Evolutionary conservation across 371 early-diverging fungal genomes (phyloP), one percentile per base, ranked within the genome.

Genomic region (Paramicrosporidium saccamoebae): DNA sequence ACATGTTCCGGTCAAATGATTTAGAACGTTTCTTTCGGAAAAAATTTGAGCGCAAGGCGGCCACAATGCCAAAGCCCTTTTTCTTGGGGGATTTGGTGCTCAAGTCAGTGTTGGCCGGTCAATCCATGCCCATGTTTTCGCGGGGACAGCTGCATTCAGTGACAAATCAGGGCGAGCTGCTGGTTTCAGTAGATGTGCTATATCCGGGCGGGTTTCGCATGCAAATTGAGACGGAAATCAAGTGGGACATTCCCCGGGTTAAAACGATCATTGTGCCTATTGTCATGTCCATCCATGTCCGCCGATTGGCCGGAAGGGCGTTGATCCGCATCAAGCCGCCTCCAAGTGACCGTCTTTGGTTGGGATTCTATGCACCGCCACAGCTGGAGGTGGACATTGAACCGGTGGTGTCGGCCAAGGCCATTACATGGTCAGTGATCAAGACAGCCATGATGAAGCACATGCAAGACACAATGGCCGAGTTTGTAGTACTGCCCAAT

Each of bases 281-380:
- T 5, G 64, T 72, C 2, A 50, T 84, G 14, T 58, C 65, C 0
- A 59, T 77, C 19, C 51, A 55, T 17, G 8, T 50, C 62, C 20
- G 59, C 51, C 28, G 41, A 42, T n/a, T 74, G 20, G 32, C 55
- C 1, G 84, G 79, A 1, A 64, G 61, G 29, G 37, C 74, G 27
- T 42, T 66, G 7, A 30, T 79, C 24, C 54, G 59, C 20, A 56
- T 78, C 35, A 73, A 73, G 31, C 59, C 68, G 2, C 67, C 69
- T 8, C 78, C 79, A 2, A 56, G 69, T 4, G 75, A 78, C 30
- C 53, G 84, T 3, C 44, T 77, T 24, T 82, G 84, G 84, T 39
- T 72, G 26, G 84, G 71, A 1, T 68, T 82, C 24, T 58, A 68
- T 31, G 65, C 63, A 12, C 47, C 59, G 28, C 82, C 82, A 0